Conservation (phyloP, 768 basidiomycete species). For the Auricularia auricula-judae region DNA sequence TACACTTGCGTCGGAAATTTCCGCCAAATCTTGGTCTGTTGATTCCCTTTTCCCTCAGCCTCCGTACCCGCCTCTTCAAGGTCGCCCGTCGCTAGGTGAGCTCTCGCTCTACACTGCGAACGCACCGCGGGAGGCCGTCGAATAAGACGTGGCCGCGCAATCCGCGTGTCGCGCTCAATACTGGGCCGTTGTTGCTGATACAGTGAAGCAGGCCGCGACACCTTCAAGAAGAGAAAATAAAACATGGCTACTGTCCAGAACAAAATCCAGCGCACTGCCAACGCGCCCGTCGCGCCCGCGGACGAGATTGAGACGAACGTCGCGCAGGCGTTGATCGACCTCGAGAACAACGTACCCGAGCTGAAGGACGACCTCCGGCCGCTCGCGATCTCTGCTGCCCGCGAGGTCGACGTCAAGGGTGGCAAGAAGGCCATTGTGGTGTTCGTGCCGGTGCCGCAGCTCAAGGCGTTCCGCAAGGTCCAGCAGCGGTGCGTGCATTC, state of each 20-base stretch:
- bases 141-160: too few relatives aligned
- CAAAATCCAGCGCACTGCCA: constrained; percentile 95
- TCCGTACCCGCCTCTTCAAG: too few relatives aligned
- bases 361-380: constrained; percentile 93
- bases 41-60: too few relatives aligned
- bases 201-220: not conserved
- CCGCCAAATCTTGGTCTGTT: too few relatives aligned
- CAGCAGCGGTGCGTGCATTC: constrained; percentile 67
- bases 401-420: constrained; percentile 97
- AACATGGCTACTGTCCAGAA: constrained; percentile 34
- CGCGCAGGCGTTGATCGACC: constrained; percentile 92
- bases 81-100: too few relatives aligned
- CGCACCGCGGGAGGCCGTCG: too few relatives aligned
- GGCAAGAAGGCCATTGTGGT: constrained; percentile 99
- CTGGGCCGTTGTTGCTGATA: not conserved
- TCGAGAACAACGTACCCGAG: constrained; percentile 97
- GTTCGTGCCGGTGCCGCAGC: constrained; percentile 93
- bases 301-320: constrained; percentile 86
- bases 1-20: too few relatives aligned
- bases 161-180: not conserved
- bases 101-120: too few relatives aligned
- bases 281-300: constrained; percentile 80
- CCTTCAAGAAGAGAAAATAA: not conserved
- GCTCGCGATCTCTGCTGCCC: constrained; percentile 95
- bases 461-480: constrained; percentile 98